Percentiles rank a stretch among this genome's conserved stretches.
phyloP scores from a whole-genome alignment of 495 filamentous ascomycete species.

The Hyaloscypha hepaticicola region DNA sequence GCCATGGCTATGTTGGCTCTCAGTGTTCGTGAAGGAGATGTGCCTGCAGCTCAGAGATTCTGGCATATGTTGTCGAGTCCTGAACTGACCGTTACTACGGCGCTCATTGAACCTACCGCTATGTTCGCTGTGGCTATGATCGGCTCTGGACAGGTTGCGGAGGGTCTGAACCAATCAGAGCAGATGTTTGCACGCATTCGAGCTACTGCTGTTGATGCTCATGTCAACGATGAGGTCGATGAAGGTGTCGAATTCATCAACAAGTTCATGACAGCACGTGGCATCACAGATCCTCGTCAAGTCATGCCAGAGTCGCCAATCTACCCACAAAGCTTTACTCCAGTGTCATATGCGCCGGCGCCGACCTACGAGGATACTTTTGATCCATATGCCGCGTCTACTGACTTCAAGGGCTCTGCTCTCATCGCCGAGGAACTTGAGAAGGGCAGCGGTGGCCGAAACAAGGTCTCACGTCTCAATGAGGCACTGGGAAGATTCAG shows the following conservation, averaged over 20 bases:
- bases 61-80: conserved; percentile 69
- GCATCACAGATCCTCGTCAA: conserved; percentile 46
- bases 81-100: conserved; percentile 52
- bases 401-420: conserved; percentile 88
- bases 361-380: conserved; percentile 69
- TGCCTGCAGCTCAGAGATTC: conserved; percentile 69
- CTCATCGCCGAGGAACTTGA: conserved; percentile 88
- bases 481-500: conserved; percentile 80
- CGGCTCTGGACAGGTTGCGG: conserved; percentile 72
- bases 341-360: conserved; percentile 18
- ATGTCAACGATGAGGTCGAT: conserved; percentile 75
- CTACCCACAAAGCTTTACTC: conserved; percentile 34
- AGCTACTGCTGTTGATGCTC: conserved; percentile 47
- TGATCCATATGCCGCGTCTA: conserved; percentile 86
- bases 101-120: conserved; percentile 79
- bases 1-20: conserved; percentile 86
- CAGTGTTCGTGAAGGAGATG: conserved; percentile 74
- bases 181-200: conserved; percentile 81
- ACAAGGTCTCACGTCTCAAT: conserved; percentile 66
- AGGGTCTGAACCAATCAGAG: conserved; percentile 72
- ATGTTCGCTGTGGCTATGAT: conserved; percentile 86
- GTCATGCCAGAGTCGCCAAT: conserved; percentile 38
- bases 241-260: conserved; percentile 82
- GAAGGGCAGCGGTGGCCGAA: conserved; percentile 58
- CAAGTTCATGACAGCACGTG: conserved; percentile 64